Evolutionary conservation across 2,329 filamentous ascomycete species (phyloP).

Genomic region (Sarocladium strictum): DNA sequence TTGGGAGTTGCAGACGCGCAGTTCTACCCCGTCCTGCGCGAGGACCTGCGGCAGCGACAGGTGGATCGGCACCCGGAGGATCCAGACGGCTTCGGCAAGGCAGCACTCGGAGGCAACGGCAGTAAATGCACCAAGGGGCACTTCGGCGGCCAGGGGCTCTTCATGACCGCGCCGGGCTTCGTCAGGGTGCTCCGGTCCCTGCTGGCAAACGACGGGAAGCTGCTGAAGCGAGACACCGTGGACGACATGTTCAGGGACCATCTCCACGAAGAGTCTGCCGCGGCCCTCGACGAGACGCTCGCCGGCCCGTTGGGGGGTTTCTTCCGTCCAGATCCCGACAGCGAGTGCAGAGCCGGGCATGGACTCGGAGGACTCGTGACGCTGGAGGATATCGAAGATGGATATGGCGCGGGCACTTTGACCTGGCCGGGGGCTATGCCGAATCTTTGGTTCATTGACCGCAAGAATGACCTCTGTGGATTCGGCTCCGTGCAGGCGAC

Average conservation of each 20-base stretch:
- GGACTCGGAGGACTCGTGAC: constrained; percentile 36
- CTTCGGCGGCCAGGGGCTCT: too few species aligned
- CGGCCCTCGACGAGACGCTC: constrained; percentile 22
- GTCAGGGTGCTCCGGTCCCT: not conserved
- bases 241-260: not conserved
- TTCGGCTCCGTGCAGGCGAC: constrained; percentile 32
- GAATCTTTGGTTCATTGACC: constrained; percentile 42
- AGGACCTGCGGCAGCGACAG: too few species aligned
- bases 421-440: constrained; percentile 41
- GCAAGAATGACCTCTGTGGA: constrained; percentile 38
- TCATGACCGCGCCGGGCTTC: too few species aligned
- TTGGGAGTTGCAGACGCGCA: too few species aligned
- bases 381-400: constrained; percentile 33
- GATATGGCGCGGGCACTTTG: constrained; percentile 36
- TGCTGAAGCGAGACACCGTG: not conserved
- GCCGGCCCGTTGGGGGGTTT: constrained; percentile 25
- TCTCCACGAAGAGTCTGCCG: constrained; percentile 18
- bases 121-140: too few species aligned
- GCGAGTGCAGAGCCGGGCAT: constrained; percentile 27
- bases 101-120: too few species aligned
- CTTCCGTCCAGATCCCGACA: constrained; percentile 28
- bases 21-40: too few species aligned
- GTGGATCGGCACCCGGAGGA: too few species aligned
- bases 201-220: not conserved
- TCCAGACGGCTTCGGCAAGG: too few species aligned